Conservation (phyloP, 129 eudicot genomes). For the Flaveria bidentis region DNA sequence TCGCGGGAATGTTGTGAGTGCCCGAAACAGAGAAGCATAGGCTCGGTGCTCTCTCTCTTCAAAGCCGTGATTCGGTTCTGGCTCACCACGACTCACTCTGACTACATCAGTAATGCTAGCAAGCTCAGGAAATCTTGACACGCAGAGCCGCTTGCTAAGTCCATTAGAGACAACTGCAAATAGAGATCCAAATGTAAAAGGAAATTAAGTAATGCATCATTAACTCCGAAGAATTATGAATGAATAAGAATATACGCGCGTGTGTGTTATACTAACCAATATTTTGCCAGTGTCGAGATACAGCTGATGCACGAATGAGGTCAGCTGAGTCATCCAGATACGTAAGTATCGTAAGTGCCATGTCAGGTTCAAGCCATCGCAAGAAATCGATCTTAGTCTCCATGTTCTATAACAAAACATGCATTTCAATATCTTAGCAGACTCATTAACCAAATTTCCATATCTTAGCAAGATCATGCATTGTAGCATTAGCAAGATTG, state of each 20-base stretch:
- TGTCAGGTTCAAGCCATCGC: constrained; percentile 54
- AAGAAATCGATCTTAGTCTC: constrained; percentile 45
- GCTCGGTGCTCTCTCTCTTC: constrained; percentile 52
- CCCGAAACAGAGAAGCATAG: constrained; percentile 56
- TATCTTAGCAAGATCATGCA: background rate
- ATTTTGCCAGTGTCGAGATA: constrained; percentile 58
- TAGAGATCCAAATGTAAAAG: background rate
- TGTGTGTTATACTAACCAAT: constrained; percentile 45
- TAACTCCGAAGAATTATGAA: background rate
- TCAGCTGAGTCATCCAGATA: constrained; percentile 65
- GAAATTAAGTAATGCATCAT: background rate
- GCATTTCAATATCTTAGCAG: background rate
- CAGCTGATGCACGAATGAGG: constrained; percentile 59
- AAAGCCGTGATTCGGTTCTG: constrained; percentile 34
- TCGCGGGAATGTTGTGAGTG: constrained; percentile 37
- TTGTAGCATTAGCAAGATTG: too few species aligned
- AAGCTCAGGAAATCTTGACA: constrained; percentile 53
- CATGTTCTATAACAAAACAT: constrained; percentile 21
- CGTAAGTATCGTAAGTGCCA: constrained; percentile 43
- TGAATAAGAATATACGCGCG: background rate
- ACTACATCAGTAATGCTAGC: constrained; percentile 32
- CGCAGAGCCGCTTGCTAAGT: constrained; percentile 64
- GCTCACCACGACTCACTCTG: constrained; percentile 30
- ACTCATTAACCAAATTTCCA: background rate
- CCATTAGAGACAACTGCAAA: constrained; percentile 67